These are phyloP conservation scores for Aspergillus nomiae DNA, from an alignment of 2,329 filamentous ascomycete species.

Conservation along the genomic window DNA sequence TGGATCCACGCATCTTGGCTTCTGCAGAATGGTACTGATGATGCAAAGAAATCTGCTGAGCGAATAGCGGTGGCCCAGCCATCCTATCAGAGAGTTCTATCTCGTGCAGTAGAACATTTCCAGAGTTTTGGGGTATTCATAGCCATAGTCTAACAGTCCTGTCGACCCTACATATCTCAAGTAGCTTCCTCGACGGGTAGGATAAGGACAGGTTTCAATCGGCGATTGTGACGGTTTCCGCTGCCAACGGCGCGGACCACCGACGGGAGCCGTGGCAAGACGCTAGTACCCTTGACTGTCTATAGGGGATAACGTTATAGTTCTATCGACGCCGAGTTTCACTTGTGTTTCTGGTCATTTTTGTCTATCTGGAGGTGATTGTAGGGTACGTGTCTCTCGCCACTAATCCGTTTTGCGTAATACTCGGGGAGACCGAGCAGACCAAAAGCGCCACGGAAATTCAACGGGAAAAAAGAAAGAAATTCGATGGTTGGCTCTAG, in stretches of 20 bases:
- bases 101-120: not conserved
- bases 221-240: not conserved
- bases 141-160: not conserved
- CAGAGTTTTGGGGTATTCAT: not conserved
- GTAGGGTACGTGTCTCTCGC: not conserved
- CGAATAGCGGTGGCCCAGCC: not conserved
- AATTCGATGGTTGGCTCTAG: not conserved
- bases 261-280: not conserved
- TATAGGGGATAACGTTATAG: not conserved
- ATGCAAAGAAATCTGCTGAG: not conserved
- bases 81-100: not conserved
- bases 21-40: not conserved
- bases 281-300: not conserved
- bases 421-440: not conserved
- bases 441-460: not conserved
- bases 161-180: no score
- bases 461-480: not conserved
- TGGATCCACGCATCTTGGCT: constrained; percentile 1
- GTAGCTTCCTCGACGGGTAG: no score
- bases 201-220: not conserved
- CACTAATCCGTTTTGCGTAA: not conserved
- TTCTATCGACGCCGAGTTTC: not conserved
- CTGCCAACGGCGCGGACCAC: not conserved
- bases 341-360: not conserved
- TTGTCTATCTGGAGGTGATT: no score